A percentile compares a stretch with the other conserved stretches of the same genome.
Evolutionary conservation across 257 asterid genomes (phyloP).

Genomic region (Catharanthus roseus): DNA sequence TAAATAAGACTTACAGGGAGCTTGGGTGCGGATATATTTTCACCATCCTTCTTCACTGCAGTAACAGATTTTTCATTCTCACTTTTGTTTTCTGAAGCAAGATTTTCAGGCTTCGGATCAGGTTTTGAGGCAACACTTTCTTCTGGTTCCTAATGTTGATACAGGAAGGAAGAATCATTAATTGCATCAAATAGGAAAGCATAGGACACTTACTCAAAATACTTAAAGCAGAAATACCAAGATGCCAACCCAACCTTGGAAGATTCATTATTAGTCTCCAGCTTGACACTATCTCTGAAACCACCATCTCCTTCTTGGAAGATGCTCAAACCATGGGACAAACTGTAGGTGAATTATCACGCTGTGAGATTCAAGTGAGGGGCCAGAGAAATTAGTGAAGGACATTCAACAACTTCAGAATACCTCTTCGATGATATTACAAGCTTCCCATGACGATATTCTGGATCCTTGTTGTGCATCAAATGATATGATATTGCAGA

Average conservation of each 20-base stretch:
- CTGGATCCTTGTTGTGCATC: conserved; percentile 66
- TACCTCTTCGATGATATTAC: conserved; percentile 86
- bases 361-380: conserved; percentile 2
- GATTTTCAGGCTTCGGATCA: conserved; percentile 49
- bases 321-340: conserved; percentile 83
- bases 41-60: conserved; percentile 54
- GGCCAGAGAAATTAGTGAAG: not conserved
- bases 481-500: conserved; percentile 84
- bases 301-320: conserved; percentile 72
- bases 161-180: conserved; percentile 16
- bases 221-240: conserved; percentile 9
- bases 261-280: conserved; percentile 67
- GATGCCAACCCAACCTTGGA: conserved; percentile 51
- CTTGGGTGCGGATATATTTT: conserved; percentile 41
- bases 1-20: conserved; percentile 49
- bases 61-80: conserved; percentile 55
- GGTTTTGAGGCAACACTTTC: conserved; percentile 38
- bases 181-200: not conserved
- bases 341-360: conserved; percentile 41
- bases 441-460: conserved; percentile 93
- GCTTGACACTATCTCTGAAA: conserved; percentile 58
- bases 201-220: conserved; percentile 1
- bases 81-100: conserved; percentile 40
- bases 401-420: conserved; percentile 10
- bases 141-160: conserved; percentile 39